Evolutionary conservation across 2,329 filamentous ascomycete genomes (phyloP), one percentile per base, ranked within the genome.

Genomic region (Alternaria gaisen): DNA sequence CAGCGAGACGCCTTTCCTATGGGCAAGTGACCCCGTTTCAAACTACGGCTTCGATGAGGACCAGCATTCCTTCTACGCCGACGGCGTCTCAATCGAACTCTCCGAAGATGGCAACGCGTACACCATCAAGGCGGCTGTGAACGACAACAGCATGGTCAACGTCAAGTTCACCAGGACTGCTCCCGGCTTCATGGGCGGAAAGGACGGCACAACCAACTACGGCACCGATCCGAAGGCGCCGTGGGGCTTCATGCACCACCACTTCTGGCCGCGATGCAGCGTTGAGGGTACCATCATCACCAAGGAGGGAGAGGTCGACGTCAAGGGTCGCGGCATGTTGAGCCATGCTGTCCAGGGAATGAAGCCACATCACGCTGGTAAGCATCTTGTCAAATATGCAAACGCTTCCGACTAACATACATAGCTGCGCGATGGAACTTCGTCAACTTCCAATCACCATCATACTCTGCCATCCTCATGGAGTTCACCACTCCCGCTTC

Each of bases 361-460:
- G 94, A 99, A 99, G 86, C 95, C 95, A 41, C 95, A 99, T 80
- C 96, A 99, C 78, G 91, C 93, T 61, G 94, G 87, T 88, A 82
- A 72, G 82, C 72, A 50, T 42, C 30, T 32, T 42, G 5, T 42
- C 1, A 22, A 16, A 2, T 53, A 38, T 47, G n/a, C 28, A 20
- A 11, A 58, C 44, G 10, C 14, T 22, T 16, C 12, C 8, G 9
- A 46, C 69, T 75, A 34, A 75, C 41, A 5, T 34, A 3, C 32
- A 11, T 44, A 87, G 88, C 94, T 63, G 89, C 91, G 30, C 88
- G 87, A 65, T 99, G 95, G 95, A 97, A 95, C 81, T 99, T 97
- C 83, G 85, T 88, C 80, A 88, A 94, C 81, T 97, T 97, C 83
- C 94, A 98, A 78, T 90, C 92, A 14, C 90, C 93, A 22, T 92